Evolutionary conservation across 2,329 filamentous ascomycete species (phyloP), one percentile per base, ranked within the genome.

Genomic region (Hortaea werneckii): DNA sequence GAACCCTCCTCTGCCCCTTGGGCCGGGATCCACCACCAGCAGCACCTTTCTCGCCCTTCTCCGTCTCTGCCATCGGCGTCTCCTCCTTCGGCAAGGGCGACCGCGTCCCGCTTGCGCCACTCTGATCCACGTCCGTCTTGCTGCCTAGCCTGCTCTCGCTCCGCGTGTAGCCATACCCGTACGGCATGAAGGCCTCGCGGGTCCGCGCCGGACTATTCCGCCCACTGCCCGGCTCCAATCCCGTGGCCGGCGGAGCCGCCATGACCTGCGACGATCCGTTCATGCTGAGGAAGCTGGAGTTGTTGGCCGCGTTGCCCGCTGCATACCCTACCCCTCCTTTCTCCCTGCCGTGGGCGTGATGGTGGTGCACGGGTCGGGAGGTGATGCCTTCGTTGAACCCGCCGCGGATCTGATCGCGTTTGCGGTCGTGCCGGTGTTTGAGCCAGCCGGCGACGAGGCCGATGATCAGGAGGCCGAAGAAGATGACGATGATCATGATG

Each of bases 401-500:
- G 11, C 48, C 53, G 37, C 44, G 51, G 44, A 60, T 58, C 12
- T 52, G 46, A 57, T 85, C 82, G 65, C 75, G 80, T 67, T 80
- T 84, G 52, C 79, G 79, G 52, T 87, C 72, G 65, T 89, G 83
- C 54, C 83, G 81, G 47, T 80, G 79, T 54, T 86, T 83, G 67
- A 86, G 79, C 63, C 83, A 77, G 58, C 81, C 78, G 35, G 82
- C 83, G 12, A 77, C 73, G 35, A 83, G 67, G 73, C 82, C 84
- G 57, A 87, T 76, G 47, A 72, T 71, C 10, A 74, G 67, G 50
- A 94, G 84, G 44, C 72, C 82, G 49, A 90, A 69, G 38, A 82
- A 74, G 28, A 94, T 73, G 50, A 90, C 70, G 53, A 87, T 80
- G 44, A 92, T 73, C 75, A 92, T 87, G 51, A 90, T 74, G 40